These are phyloP conservation scores for Gloeopeniophorella convolvens DNA, from an alignment of 768 basidiomycete genomes.

Conservation along the genomic window DNA sequence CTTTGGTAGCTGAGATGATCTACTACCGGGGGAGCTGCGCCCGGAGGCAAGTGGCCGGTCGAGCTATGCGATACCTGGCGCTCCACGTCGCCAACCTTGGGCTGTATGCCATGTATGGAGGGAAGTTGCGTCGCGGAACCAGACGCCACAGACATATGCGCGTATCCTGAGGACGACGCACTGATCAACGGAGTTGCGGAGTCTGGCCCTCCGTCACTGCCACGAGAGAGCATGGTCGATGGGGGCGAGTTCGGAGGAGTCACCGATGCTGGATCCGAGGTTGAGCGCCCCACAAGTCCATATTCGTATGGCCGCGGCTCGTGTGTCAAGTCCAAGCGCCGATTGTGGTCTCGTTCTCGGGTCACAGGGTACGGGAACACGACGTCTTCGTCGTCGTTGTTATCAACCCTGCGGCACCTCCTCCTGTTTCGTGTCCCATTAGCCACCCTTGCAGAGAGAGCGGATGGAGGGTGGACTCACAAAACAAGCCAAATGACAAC, in stretches of 20 bases:
- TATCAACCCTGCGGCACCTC: conserved; percentile 3
- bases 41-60: conserved; percentile 3
- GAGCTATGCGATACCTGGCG: neutral
- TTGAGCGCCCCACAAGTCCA: conserved; percentile 15
- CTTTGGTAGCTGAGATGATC: neutral
- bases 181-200: conserved; percentile 9
- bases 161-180: neutral
- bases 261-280: neutral
- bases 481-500: conserved; percentile 11
- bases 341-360: conserved; percentile 11
- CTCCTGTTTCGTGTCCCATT: conserved; percentile 4
- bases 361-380: conserved; percentile 19
- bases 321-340: conserved; percentile 7
- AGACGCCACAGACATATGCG: neutral
- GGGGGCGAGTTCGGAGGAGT: conserved; percentile 4
- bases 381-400: conserved; percentile 11
- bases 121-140: neutral
- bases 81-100: neutral
- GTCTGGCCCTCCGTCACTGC: conserved; percentile 4
- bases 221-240: neutral
- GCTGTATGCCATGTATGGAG: neutral
- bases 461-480: conserved; percentile 7
- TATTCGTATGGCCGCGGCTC: conserved; percentile 20
- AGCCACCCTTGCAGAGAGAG: neutral
- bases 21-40: conserved; percentile 8